Conservation (phyloP, 1,284 basidiomycete genomes). For the Hypsizygus ulmarius region DNA sequence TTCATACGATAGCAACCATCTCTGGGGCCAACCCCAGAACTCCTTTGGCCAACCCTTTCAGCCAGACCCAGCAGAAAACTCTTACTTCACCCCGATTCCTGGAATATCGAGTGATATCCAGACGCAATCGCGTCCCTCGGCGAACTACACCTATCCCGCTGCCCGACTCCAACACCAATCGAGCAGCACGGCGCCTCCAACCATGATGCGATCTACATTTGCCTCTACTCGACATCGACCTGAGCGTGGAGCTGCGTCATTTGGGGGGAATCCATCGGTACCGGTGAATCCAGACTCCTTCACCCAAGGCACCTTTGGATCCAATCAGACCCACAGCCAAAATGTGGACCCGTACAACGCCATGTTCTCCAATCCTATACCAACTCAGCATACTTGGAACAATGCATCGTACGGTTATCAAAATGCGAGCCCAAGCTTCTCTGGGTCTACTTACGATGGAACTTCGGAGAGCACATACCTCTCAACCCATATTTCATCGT, state of each 20-base stretch:
- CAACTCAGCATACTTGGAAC: conserved; percentile 15
- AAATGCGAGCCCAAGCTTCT: conserved; percentile 5
- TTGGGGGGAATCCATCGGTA: conserved; percentile 1
- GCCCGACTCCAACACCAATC: conserved; percentile 12
- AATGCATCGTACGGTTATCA: conserved; percentile 8
- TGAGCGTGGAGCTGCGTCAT: conserved; percentile 9
- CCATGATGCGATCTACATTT: conserved; percentile 11
- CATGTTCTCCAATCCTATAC: conserved; percentile 8
- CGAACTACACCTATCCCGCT: conserved; percentile 14
- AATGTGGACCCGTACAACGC: conserved; percentile 13
- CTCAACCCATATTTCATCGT: conserved; percentile 18
- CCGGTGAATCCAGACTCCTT: conserved; percentile 10
- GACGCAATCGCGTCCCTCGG: conserved; percentile 2
- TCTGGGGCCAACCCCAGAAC: conserved; percentile 31
- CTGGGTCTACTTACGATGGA: conserved; percentile 8
- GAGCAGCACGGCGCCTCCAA: conserved; percentile 4
- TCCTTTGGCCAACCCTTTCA: conserved; percentile 33
- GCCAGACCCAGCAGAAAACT: conserved; percentile 36
- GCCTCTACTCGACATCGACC: conserved; percentile 2
- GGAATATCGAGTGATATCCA: conserved; percentile 16
- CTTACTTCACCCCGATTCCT: conserved; percentile 19
- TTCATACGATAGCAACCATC: conserved; percentile 27
- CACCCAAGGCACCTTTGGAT: conserved; percentile 4
- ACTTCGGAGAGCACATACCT: conserved; percentile 14
- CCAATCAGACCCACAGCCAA: conserved; percentile 10